These are phyloP conservation scores for Diplocarpon mali DNA, from an alignment of 2,329 filamentous ascomycete species.

Conservation along the genomic window DNA sequence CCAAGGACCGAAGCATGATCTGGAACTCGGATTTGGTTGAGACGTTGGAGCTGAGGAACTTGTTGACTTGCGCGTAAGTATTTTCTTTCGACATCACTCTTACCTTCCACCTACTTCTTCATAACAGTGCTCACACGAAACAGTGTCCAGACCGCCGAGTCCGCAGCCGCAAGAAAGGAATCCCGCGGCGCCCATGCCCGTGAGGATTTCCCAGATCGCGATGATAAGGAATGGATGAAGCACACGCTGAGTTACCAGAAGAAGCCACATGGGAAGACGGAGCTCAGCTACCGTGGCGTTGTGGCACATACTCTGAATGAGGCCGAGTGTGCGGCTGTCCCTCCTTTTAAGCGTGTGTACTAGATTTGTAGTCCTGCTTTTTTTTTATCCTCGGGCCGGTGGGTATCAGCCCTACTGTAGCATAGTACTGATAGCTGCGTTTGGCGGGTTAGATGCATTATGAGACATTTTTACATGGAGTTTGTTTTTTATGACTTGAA, in stretches of 20 bases:
- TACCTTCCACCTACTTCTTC: background rate
- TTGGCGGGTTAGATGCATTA: slow-evolving; percentile 1
- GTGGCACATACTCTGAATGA: slow-evolving; percentile 79
- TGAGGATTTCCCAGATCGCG: slow-evolving; percentile 91
- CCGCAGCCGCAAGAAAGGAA: slow-evolving; percentile 91
- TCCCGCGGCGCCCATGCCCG: slow-evolving; percentile 94
- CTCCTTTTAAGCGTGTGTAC: slow-evolving; percentile 91
- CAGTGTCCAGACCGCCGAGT: slow-evolving; percentile 79
- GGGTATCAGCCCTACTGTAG: slow-evolving; percentile 13
- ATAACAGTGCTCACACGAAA: slow-evolving; percentile 7
- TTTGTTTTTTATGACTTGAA: too few relatives aligned
- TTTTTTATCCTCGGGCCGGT: slow-evolving; percentile 3
- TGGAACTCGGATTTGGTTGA: slow-evolving; percentile 98
- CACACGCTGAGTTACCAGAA: slow-evolving; percentile 96
- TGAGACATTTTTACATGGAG: background rate
- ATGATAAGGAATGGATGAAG: slow-evolving; percentile 98
- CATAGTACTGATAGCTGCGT: slow-evolving; percentile 8
- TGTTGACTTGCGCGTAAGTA: slow-evolving; percentile 63
- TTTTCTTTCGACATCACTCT: background rate
- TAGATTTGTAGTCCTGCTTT: slow-evolving; percentile 33
- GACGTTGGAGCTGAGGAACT: slow-evolving; percentile 87
- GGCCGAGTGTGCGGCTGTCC: slow-evolving; percentile 90
- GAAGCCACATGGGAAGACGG: slow-evolving; percentile 75
- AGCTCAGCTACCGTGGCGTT: slow-evolving; percentile 78
- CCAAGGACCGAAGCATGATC: slow-evolving; percentile 99